phyloP scores from a whole-genome alignment of 139 green algal species.

The Haematococcus lacustris region DNA sequence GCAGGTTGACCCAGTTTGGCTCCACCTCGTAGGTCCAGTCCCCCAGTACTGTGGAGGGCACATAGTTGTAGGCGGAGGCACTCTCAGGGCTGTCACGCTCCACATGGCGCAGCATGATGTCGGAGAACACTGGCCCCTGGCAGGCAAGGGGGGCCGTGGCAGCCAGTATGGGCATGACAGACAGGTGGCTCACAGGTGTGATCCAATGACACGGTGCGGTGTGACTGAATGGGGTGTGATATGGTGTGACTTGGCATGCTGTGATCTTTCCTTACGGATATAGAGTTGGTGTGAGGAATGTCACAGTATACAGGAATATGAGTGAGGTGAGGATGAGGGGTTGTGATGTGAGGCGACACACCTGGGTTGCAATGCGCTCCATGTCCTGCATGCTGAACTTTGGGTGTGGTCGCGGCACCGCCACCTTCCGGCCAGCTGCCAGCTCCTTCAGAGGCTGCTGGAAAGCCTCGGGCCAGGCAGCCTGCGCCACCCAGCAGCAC shows the following conservation, averaged over 20 bases:
- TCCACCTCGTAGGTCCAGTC: slow-evolving; percentile 45
- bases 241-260: background rate
- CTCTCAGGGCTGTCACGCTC: slow-evolving; percentile 13
- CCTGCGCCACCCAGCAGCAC: slow-evolving; percentile 6
- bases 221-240: background rate
- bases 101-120: slow-evolving; percentile 48
- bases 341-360: background rate
- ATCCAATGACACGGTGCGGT: background rate
- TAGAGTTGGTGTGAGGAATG: background rate
- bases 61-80: slow-evolving; percentile 29
- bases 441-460: slow-evolving; percentile 21
- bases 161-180: slow-evolving; percentile 7
- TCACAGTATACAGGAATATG: background rate
- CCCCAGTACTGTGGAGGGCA: slow-evolving; percentile 37
- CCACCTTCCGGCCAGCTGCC: slow-evolving; percentile 8
- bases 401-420: slow-evolving; percentile 39
- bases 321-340: background rate
- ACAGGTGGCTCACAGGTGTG: background rate
- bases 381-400: slow-evolving; percentile 43
- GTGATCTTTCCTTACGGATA: background rate
- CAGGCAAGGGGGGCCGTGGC: slow-evolving; percentile 16
- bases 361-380: slow-evolving; percentile 12
- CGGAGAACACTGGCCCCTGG: slow-evolving; percentile 17
- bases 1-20: slow-evolving; percentile 55
- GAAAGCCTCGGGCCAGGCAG: slow-evolving; percentile 40